Percentiles rank a stretch among this genome's conserved stretches.
Conservation (phyloP, 805 yeast genomes). For the Candida berthetii region DNA sequence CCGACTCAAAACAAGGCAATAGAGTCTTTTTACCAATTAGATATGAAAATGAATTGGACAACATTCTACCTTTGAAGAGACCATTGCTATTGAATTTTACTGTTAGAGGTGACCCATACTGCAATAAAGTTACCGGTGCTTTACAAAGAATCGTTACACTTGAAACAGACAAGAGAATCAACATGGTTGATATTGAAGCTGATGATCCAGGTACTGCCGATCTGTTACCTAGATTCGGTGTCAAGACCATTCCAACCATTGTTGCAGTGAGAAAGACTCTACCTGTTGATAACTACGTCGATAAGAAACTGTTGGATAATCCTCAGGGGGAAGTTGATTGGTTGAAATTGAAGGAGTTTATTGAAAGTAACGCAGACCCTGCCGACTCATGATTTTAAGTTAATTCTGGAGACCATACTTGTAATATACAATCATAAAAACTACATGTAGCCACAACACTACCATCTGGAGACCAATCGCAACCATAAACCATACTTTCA, state of each 20-base stretch:
- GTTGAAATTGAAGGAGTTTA: conserved; percentile 35
- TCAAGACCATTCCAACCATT: conserved; percentile 55
- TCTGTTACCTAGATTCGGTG: conserved; percentile 49
- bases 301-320: conserved; percentile 12
- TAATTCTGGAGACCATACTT: conserved; percentile 50
- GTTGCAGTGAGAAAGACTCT: conserved; percentile 63
- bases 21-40: conserved; percentile 48
- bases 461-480: conserved; percentile 66
- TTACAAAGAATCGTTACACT: conserved; percentile 45
- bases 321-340: conserved; percentile 34
- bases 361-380: conserved; percentile 33
- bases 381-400: conserved; percentile 4
- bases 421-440: conserved; percentile 82
- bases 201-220: conserved; percentile 62
- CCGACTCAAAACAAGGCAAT: conserved; percentile 25
- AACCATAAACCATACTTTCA: conserved; percentile 93
- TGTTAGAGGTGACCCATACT: conserved; percentile 52
- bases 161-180: conserved; percentile 44
- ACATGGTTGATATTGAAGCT: conserved; percentile 65
- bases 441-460: conserved; percentile 71
- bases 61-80: conserved; percentile 38
- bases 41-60: conserved; percentile 53
- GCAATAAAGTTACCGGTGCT: conserved; percentile 57
- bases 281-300: conserved; percentile 36
- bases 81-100: conserved; percentile 74